Evolutionary conservation across 106 monocot species (phyloP).

Genomic region (Acorus calamus): DNA sequence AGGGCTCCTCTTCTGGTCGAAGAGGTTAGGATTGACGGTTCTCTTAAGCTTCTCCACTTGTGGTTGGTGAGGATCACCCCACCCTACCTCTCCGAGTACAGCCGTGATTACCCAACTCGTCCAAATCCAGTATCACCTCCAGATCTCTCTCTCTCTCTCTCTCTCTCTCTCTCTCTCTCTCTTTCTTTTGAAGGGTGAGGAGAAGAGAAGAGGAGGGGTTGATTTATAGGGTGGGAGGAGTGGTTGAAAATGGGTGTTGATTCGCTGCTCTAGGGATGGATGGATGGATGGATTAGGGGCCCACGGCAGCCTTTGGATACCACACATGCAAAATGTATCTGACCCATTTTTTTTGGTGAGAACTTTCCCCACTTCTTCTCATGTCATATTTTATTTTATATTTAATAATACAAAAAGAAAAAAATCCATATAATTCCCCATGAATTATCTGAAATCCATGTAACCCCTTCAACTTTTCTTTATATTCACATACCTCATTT

Average conservation of each 20-base stretch:
- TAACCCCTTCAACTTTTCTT: too few species aligned
- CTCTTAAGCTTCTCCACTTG: slow-evolving; percentile 7
- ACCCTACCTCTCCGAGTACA: background rate
- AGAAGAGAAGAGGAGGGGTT: background rate
- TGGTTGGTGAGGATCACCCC: background rate
- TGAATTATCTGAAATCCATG: too few species aligned
- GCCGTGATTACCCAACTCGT: slow-evolving; percentile 2
- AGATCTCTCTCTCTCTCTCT: background rate
- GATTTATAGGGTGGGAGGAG: background rate
- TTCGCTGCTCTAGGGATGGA: too few species aligned
- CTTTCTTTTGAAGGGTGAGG: background rate
- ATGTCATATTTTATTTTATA: too few species aligned
- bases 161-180: background rate
- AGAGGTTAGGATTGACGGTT: background rate
- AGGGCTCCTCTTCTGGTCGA: slow-evolving; percentile 6
- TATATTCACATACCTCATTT: too few species aligned
- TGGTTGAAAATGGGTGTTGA: slow-evolving; percentile 4
- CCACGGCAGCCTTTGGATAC: background rate
- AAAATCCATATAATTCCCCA: too few species aligned
- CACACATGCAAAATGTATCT: too few species aligned
- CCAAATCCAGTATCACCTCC: background rate
- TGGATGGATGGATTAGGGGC: too few species aligned
- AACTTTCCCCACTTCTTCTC: background rate
- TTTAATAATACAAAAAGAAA: too few species aligned
- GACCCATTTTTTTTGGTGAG: too few species aligned